Evolutionary conservation across 345 rosid species (phyloP).

Genomic region (Boechera stricta): DNA sequence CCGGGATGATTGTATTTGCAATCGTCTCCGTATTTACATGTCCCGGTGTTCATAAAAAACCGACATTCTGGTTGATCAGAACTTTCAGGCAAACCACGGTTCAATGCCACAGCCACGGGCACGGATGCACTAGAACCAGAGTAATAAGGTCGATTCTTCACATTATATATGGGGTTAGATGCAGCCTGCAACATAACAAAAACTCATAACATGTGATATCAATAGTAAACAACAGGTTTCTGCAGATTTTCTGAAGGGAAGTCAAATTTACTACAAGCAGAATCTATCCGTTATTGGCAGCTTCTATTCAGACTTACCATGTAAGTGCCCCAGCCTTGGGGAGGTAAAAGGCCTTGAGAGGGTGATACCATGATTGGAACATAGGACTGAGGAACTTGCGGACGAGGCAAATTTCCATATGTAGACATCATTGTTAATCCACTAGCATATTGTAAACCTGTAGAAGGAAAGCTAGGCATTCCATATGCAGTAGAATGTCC

Average conservation of each 20-base stretch:
- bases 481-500: constrained; percentile 52
- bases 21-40: constrained; percentile 77
- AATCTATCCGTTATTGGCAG: not conserved
- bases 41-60: constrained; percentile 72
- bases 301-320: constrained; percentile 52
- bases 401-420: constrained; percentile 57
- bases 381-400: constrained; percentile 58
- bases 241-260: not conserved
- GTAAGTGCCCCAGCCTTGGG: constrained; percentile 71
- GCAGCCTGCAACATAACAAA: constrained; percentile 48
- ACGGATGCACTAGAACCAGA: constrained; percentile 50
- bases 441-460: constrained; percentile 62
- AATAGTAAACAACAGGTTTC: not conserved
- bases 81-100: constrained; percentile 55
- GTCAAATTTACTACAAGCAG: not conserved
- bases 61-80: constrained; percentile 80
- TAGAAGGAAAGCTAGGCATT: constrained; percentile 54
- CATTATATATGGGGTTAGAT: constrained; percentile 54
- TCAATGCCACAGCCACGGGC: constrained; percentile 45
- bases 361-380: constrained; percentile 71
- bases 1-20: constrained; percentile 85
- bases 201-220: constrained; percentile 8
- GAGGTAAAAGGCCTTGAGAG: constrained; percentile 63
- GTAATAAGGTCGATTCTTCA: constrained; percentile 54
- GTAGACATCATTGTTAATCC: constrained; percentile 70